Base-by-base conservation (phyloP, 129 eudicot genomes). In the Pseudognaphalium luteoalbum region DNA sequence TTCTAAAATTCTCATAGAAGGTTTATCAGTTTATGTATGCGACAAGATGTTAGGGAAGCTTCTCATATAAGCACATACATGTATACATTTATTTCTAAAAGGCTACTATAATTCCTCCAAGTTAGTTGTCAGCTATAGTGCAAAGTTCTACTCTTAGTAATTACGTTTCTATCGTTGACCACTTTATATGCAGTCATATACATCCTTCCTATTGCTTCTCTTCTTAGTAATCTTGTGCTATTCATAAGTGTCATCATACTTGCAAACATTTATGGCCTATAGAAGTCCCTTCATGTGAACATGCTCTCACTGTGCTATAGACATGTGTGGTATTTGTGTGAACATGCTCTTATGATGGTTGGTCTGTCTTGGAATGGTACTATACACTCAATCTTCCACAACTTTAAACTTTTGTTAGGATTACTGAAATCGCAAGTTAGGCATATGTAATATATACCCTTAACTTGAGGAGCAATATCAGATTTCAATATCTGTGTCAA, bases 401-500 rank as follows among this genome's bases (percentile, higher is more conserved):
- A 41, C 47, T 2, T 41, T 14, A 41, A 41, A 41, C 0, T 2
- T 41, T 41, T 9, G 47, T 41, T 41, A 41, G 47, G 12, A 41
- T 41, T 9, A 41, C 47, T 41, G 14, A 39, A 39, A 39, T 41
- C 0, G 47, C 47, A 41, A 41, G 47, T 41, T 41, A 10, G 47
- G 47, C 47, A 41, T 41, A 39, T 39, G 14, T 39, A 39, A 39
- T 39, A 9, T 41, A 41, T 41, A 41, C 3, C 47, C 47, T 12
- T 71, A 44, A 75, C 37, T 75, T 73, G 22, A 75, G 79, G 50
- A 65, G 35, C 71, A 32, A 34, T 66, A 15, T 11, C 21, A 56
- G 42, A 76, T 66, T 20, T 28, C 37, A 34, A 15, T 66, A 41
- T 16, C 41, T 25, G 44, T 21, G 10, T 29, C 25, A n/a, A 6